Percentiles rank a stretch among this genome's conserved stretches.
phyloP scores from a whole-genome alignment of 345 rosid genomes.

The Trapa bicornis region DNA sequence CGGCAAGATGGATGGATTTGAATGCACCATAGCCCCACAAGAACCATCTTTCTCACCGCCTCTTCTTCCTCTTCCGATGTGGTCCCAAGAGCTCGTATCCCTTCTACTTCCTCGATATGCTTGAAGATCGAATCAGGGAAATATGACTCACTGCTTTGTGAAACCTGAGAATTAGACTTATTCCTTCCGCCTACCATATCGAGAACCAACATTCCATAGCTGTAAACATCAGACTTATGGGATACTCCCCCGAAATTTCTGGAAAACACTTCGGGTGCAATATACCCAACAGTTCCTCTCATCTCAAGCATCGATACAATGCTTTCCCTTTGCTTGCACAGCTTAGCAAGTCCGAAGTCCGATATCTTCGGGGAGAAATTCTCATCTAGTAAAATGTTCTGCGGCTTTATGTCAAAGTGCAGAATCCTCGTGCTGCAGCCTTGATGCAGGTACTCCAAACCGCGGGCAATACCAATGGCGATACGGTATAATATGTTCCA shows the following conservation, averaged over 20 bases:
- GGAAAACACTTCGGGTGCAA: constrained; percentile 14
- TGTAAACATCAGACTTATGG: constrained; percentile 16
- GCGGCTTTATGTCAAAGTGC: constrained; percentile 41
- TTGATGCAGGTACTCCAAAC: constrained; percentile 37
- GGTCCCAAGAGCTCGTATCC: background rate
- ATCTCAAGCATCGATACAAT: constrained; percentile 17
- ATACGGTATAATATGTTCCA: constrained; percentile 12
- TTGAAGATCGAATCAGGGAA: constrained; percentile 12
- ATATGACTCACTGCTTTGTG: constrained; percentile 9
- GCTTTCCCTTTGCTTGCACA: constrained; percentile 22
- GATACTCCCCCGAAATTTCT: constrained; percentile 17
- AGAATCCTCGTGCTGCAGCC: constrained; percentile 42
- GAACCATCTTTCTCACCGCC: background rate
- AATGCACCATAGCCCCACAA: constrained; percentile 21
- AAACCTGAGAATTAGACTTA: background rate
- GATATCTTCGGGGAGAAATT: constrained; percentile 29
- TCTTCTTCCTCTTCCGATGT: constrained; percentile 4
- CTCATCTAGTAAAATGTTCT: constrained; percentile 29
- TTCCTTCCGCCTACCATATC: constrained; percentile 15
- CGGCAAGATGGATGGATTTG: constrained; percentile 16
- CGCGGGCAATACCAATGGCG: constrained; percentile 27
- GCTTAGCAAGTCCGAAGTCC: constrained; percentile 45
- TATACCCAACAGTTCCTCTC: constrained; percentile 36
- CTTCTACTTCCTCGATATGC: constrained; percentile 1
- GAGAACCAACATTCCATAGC: constrained; percentile 26